Evolutionary conservation across 768 basidiomycete genomes (phyloP).

Genomic region (Termitomyces heimii): DNA sequence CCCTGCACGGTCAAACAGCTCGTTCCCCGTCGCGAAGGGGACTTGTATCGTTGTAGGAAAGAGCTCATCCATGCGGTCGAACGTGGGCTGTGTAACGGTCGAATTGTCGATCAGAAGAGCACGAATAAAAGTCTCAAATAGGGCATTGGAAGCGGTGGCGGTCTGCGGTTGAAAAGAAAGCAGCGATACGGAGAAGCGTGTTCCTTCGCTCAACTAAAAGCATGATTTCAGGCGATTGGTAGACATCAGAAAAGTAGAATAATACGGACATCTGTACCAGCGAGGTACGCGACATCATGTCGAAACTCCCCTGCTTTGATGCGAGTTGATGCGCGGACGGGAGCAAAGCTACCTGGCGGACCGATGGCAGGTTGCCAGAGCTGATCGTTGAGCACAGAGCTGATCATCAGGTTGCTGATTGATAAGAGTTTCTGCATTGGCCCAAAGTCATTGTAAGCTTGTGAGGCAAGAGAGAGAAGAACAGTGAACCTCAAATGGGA

Average conservation of each 20-base stretch:
- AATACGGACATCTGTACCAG: slow-evolving; percentile 46
- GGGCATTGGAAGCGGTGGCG: slow-evolving; percentile 31
- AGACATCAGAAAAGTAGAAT: too few species aligned
- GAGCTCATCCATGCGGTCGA: slow-evolving; percentile 29
- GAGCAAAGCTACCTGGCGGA: slow-evolving; percentile 41
- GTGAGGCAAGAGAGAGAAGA: not conserved
- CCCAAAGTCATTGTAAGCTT: too few species aligned
- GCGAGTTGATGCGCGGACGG: slow-evolving; percentile 37
- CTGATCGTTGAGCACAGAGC: slow-evolving; percentile 39
- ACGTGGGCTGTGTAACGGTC: slow-evolving; percentile 35
- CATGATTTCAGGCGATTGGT: not conserved
- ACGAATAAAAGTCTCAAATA: slow-evolving; percentile 42
- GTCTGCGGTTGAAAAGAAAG: slow-evolving; percentile 29
- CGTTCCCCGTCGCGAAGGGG: slow-evolving; percentile 54
- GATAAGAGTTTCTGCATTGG: slow-evolving; percentile 41
- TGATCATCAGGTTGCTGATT: slow-evolving; percentile 41
- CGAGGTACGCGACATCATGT: slow-evolving; percentile 43
- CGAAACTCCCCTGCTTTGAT: slow-evolving; percentile 44
- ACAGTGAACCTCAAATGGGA: slow-evolving; percentile 35
- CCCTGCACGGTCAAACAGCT: slow-evolving; percentile 48
- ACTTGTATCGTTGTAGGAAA: slow-evolving; percentile 37
- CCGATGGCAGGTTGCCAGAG: slow-evolving; percentile 55
- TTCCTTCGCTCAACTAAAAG: slow-evolving; percentile 48
- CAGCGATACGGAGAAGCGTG: slow-evolving; percentile 33
- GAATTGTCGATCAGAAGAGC: slow-evolving; percentile 47